Conservation (phyloP, 140 eudicot genomes). For the Bidens hawaiensis region DNA sequence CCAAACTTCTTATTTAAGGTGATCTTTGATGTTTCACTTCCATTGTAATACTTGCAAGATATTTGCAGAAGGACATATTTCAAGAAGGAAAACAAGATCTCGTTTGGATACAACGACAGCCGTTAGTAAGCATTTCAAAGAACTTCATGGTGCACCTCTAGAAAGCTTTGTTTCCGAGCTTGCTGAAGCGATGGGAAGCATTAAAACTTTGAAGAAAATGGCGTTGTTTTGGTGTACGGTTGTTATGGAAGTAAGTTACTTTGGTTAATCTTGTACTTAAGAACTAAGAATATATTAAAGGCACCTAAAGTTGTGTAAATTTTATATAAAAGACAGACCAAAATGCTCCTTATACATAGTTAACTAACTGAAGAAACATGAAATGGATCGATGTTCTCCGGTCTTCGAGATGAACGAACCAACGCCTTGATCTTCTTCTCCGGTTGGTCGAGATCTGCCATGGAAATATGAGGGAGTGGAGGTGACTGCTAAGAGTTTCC, state of each 20-base stretch:
- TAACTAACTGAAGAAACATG: too few species aligned
- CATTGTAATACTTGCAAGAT: constrained; percentile 65
- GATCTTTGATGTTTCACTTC: constrained; percentile 52
- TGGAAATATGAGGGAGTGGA: too few species aligned
- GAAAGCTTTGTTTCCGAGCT: constrained; percentile 74
- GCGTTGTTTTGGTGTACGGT: constrained; percentile 73
- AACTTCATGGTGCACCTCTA: constrained; percentile 85
- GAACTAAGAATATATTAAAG: not conserved
- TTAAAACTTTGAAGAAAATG: constrained; percentile 75
- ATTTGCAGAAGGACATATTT: constrained; percentile 80
- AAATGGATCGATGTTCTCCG: too few species aligned
- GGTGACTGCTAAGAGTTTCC: too few species aligned
- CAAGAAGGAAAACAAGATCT: constrained; percentile 36
- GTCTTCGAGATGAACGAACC: too few species aligned
- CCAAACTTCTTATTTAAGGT: not conserved
- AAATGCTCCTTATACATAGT: too few species aligned
- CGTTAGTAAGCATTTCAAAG: constrained; percentile 54
- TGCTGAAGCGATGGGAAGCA: constrained; percentile 86
- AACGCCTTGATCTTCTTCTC: too few species aligned
- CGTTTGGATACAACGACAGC: constrained; percentile 27
- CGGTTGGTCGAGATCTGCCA: too few species aligned
- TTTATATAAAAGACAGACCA: too few species aligned
- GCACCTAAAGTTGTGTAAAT: not conserved
- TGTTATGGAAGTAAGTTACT: constrained; percentile 65
- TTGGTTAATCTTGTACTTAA: not conserved